phyloP scores from a whole-genome alignment of 768 basidiomycete genomes.

The Hemileccinum rubropunctum region DNA sequence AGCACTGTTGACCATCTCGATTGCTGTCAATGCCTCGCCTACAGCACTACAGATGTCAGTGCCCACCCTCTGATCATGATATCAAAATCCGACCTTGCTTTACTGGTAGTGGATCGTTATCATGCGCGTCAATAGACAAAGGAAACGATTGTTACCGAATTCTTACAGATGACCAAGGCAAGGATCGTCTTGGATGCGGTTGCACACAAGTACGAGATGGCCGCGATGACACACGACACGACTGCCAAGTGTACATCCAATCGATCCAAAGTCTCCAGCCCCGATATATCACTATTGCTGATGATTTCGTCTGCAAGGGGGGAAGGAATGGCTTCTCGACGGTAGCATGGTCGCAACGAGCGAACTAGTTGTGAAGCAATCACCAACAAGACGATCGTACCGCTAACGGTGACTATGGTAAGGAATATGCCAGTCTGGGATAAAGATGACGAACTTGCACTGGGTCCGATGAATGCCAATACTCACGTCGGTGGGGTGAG shows the following conservation, averaged over 20 bases:
- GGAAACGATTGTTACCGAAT: not conserved
- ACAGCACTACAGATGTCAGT: not conserved
- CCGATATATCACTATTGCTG: not conserved
- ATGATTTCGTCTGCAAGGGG: not conserved
- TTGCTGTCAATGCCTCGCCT: conserved; percentile 30
- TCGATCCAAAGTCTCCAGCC: conserved; percentile 20
- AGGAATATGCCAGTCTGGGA: conserved; percentile 29
- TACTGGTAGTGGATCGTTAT: conserved; percentile 18
- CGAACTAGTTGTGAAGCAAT: conserved; percentile 23
- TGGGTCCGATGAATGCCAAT: not conserved
- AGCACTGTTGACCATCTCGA: conserved; percentile 23
- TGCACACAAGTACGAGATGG: conserved; percentile 12
- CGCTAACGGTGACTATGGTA: conserved; percentile 14
- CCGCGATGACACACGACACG: conserved; percentile 16
- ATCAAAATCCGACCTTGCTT: conserved; percentile 22
- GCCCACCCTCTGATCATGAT: not conserved
- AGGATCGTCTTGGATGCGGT: conserved; percentile 7
- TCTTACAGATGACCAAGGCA: conserved; percentile 16
- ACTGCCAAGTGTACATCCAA: conserved; percentile 30
- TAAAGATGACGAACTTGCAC: not conserved
- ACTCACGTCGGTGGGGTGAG: conserved; percentile 29
- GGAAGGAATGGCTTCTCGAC: not conserved
- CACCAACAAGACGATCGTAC: conserved; percentile 17
- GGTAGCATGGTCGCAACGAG: conserved; percentile 27
- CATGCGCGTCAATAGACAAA: not conserved